Evolutionary conservation across 768 basidiomycete genomes (phyloP).

Genomic region (Hericium coralloides): DNA sequence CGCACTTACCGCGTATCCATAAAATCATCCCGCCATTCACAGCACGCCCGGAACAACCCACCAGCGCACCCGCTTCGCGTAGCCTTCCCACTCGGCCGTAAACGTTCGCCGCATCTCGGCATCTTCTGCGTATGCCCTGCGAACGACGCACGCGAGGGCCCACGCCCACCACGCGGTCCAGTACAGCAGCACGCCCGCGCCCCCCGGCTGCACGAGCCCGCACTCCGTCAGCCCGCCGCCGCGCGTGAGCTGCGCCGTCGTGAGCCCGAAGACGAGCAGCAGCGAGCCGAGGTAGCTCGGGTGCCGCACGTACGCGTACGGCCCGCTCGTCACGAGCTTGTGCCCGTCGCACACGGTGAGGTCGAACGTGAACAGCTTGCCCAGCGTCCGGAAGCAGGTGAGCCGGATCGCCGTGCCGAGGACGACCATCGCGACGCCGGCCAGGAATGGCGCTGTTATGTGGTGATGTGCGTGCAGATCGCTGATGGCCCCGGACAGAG

Average conservation of each 20-base stretch:
- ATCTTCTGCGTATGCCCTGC: slow-evolving; percentile 40
- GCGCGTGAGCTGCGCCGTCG: not conserved
- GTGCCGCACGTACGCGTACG: slow-evolving; percentile 11
- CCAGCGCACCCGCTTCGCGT: slow-evolving; percentile 34
- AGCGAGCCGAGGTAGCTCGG: slow-evolving; percentile 8
- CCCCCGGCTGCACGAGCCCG: not conserved
- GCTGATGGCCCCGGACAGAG: not conserved
- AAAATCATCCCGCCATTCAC: not conserved
- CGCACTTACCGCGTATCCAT: not conserved
- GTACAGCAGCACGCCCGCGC: not conserved
- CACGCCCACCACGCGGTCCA: not conserved
- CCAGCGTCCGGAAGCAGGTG: slow-evolving; percentile 7
- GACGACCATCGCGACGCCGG: not conserved
- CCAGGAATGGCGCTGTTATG: not conserved
- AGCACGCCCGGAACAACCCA: slow-evolving; percentile 43
- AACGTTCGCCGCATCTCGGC: slow-evolving; percentile 38
- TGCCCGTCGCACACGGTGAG: slow-evolving; percentile 1
- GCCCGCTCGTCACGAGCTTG: slow-evolving; percentile 6
- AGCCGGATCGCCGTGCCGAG: not conserved
- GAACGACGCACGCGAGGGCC: not conserved
- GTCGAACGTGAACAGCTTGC: slow-evolving; percentile 8
- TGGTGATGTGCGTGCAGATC: not conserved
- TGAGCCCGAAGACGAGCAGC: not conserved
- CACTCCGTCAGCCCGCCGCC: not conserved
- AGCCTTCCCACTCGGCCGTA: slow-evolving; percentile 38